A percentile compares a stretch with the other conserved stretches of the same genome.
phyloP scores from a whole-genome alignment of 2,329 filamentous ascomycete species.

The Ophiocordyceps unilateralis region DNA sequence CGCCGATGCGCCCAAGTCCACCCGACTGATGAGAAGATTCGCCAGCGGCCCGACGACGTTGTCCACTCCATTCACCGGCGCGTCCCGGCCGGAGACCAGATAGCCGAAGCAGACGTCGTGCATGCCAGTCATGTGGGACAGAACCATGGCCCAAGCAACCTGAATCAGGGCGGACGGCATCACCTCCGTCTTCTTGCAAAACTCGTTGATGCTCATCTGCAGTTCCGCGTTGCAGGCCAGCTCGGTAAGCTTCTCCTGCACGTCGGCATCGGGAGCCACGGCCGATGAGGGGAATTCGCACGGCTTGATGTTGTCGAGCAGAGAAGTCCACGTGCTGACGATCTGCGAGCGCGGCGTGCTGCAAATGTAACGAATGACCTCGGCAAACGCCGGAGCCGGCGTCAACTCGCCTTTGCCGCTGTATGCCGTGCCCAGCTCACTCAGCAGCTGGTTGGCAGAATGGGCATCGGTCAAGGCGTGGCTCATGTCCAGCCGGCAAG shows the following conservation, averaged over 20 bases:
- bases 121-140: slow-evolving; percentile 27
- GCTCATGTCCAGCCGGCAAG: slow-evolving; percentile 13
- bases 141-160: slow-evolving; percentile 31
- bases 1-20: slow-evolving; percentile 13
- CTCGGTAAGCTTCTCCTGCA: background rate
- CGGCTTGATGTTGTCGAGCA: slow-evolving; percentile 2
- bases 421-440: slow-evolving; percentile 12
- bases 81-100: slow-evolving; percentile 33
- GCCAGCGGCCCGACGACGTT: slow-evolving; percentile 33
- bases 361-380: slow-evolving; percentile 2
- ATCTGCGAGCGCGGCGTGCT: slow-evolving; percentile 1
- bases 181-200: slow-evolving; percentile 21
- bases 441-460: slow-evolving; percentile 11
- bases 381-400: background rate
- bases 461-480: slow-evolving; percentile 14
- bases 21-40: slow-evolving; percentile 34
- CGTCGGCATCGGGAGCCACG: background rate
- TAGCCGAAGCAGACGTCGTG: slow-evolving; percentile 35
- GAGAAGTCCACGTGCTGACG: slow-evolving; percentile 3
- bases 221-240: background rate
- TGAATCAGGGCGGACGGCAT: slow-evolving; percentile 33
- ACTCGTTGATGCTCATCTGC: slow-evolving; percentile 5
- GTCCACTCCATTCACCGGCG: slow-evolving; percentile 27
- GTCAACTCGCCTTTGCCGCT: slow-evolving; percentile 3
- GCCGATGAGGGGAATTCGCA: slow-evolving; percentile 3